Evolutionary conservation across 2,329 filamentous ascomycete species (phyloP).

Genomic region (Davidsoniella virescens): DNA sequence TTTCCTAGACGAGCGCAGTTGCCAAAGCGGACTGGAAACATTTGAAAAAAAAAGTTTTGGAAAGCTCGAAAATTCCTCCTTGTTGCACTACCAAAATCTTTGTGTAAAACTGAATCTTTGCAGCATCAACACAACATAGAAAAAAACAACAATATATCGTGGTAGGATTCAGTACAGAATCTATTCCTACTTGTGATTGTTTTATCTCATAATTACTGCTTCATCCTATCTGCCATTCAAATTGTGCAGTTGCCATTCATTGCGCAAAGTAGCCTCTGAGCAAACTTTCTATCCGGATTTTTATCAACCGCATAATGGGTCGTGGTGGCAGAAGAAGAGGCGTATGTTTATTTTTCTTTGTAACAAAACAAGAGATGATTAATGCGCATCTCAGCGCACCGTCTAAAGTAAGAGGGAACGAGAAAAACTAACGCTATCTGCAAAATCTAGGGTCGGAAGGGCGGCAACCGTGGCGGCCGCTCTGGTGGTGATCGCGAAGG

Average conservation of each 20-base stretch:
- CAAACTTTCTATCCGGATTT: not conserved
- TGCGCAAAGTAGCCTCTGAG: not conserved
- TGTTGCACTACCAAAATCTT: not conserved
- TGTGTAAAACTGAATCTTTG: not conserved
- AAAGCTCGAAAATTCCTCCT: not conserved
- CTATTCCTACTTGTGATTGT: no score
- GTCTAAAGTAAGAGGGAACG: not conserved
- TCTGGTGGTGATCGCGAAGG: constrained; percentile 8
- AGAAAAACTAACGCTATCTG: not conserved
- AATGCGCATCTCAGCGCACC: not conserved
- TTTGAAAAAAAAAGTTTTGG: constrained; percentile 1
- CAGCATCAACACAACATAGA: not conserved
- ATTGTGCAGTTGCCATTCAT: no score
- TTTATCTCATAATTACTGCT: not conserved
- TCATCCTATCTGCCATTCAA: not conserved
- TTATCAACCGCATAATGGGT: constrained; percentile 5
- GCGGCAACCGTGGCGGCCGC: constrained; percentile 11
- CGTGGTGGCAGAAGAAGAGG: constrained; percentile 13
- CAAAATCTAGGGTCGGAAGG: constrained; percentile 8
- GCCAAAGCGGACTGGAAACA: not conserved
- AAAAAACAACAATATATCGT: not conserved
- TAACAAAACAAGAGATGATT: no score
- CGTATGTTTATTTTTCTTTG: constrained; percentile 4
- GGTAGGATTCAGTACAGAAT: not conserved
- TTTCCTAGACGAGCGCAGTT: not conserved